Evolutionary conservation across 192 early-diverging fungal species (phyloP).

Genomic region (Entomortierella beljakovae): DNA sequence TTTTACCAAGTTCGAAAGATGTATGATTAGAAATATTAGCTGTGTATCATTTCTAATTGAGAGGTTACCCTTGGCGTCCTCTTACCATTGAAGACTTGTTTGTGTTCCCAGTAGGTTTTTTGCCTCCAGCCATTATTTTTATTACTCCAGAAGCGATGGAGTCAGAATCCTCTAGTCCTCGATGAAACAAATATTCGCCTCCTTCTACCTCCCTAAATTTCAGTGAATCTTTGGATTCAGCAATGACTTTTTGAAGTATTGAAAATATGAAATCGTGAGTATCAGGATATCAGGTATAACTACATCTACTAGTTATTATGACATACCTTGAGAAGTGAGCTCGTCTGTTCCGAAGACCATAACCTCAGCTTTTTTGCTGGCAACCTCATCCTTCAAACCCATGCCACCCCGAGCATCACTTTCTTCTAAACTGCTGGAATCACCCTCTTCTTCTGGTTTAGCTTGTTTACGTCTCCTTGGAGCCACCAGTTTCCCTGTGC

Average conservation of each 20-base stretch:
- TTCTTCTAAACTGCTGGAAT: not conserved
- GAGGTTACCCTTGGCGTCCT: not conserved
- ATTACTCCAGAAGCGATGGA: constrained; percentile 25
- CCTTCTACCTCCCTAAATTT: constrained; percentile 20
- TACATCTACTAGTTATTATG: not conserved
- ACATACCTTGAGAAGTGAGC: constrained; percentile 3
- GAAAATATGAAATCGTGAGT: not conserved
- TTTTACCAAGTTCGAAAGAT: not conserved
- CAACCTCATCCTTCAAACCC: not conserved
- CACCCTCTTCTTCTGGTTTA: not conserved
- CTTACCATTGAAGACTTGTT: not conserved
- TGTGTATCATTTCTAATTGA: no score
- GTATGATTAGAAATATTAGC: no score
- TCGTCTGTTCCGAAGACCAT: constrained; percentile 8
- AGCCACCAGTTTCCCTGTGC: not conserved
- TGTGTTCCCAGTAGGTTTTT: constrained; percentile 5
- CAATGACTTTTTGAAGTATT: constrained; percentile 7
- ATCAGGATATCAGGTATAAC: not conserved
- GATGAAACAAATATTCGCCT: constrained; percentile 28
- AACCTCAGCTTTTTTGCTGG: constrained; percentile 9
- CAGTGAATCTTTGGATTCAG: constrained; percentile 1
- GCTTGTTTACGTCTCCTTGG: not conserved
- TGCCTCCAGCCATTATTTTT: constrained; percentile 8
- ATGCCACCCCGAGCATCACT: not conserved
- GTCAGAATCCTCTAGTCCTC: constrained; percentile 29